These are phyloP conservation scores for Sugiyamaella lignohabitans DNA, from an alignment of 805 yeast species.

Conservation along the genomic window DNA sequence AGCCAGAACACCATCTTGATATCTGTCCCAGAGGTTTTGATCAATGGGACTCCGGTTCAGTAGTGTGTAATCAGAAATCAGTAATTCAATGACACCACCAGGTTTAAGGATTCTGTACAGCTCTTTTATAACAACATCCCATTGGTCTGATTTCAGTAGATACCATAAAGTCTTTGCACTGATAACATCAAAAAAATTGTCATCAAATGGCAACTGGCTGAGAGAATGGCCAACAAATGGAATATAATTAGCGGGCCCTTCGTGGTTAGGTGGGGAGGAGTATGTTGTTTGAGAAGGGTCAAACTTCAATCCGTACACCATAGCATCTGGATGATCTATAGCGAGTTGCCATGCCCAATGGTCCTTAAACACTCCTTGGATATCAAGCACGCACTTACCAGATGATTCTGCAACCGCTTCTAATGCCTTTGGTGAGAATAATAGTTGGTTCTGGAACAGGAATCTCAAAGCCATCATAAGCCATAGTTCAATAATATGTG, in stretches of 20 bases:
- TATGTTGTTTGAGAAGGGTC: conserved; percentile 15
- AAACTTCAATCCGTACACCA: conserved; percentile 27
- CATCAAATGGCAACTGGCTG: conserved; percentile 27
- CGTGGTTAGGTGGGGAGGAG: conserved; percentile 14
- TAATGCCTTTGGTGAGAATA: conserved; percentile 25
- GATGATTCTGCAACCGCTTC: conserved; percentile 8
- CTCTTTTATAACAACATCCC: conserved; percentile 25
- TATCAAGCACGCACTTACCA: conserved; percentile 17
- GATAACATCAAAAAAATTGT: conserved; percentile 27
- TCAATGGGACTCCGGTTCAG: conserved; percentile 18
- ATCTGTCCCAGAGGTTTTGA: conserved; percentile 14
- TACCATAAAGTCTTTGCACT: conserved; percentile 31
- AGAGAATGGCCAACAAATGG: conserved; percentile 25
- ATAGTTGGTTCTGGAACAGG: conserved; percentile 23
- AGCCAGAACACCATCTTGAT: conserved; percentile 14
- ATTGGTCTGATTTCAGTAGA: conserved; percentile 21
- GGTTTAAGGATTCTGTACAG: conserved; percentile 28
- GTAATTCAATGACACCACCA: conserved; percentile 28
- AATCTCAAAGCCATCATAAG: conserved; percentile 28
- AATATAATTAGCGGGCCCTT: conserved; percentile 28
- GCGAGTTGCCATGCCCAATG: conserved; percentile 33
- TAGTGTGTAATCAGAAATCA: conserved; percentile 22
- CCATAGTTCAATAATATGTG: conserved; percentile 28
- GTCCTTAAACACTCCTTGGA: conserved; percentile 24
- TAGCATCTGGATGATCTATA: conserved; percentile 26